Base-by-base conservation (phyloP, 2,329 filamentous ascomycete species). In the Trematosphaeria pertusa region DNA sequence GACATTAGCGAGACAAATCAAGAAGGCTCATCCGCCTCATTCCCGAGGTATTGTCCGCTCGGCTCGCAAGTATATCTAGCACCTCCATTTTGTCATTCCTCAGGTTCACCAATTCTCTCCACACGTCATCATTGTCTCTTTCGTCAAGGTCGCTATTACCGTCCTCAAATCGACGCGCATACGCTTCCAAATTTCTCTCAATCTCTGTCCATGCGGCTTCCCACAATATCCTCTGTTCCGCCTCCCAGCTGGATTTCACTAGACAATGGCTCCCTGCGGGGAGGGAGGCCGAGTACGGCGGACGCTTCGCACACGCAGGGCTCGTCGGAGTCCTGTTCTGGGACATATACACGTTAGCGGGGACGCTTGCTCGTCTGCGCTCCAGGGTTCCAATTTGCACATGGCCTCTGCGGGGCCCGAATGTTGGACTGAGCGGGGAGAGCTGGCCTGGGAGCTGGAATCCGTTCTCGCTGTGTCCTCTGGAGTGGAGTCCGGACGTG, bases 401-500 rank as follows among this genome's bases (percentile, higher is more conserved):
- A 19, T 35, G 20, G 14, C 43, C 45, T 19, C 38, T 39, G 5
- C 56, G 42, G 3, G 48, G 53, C 3, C 53, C 56, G 24, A 59
- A 59, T 4, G 50, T 52, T 10, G 56, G 52, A 26, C 43, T 43
- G 15, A 54, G 45, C 7, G 52, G 50, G 10, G 48, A 52, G 15
- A 46, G 40, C 35, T 44, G 31, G 7, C 26, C 17, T 32, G 34
- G 28, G 17, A 24, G 18, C 9, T 9, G n/a, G 15, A 33, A 30
- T 12, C 30, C n/a, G 21, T 41, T n/a, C 10, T 32, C 21, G 5
- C 14, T 17, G 9, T 37, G 17, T 12, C n/a, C 20, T 4, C 15
- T 40, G 6, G 21, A 7, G 19, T 28, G 28, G 12, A 3, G 12
- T 9, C 31, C 14, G 15, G 8, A 3, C 14, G 37, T 41, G 9